These are phyloP conservation scores for Kodamaea sagamina DNA, from an alignment of 805 yeast genomes.

Conservation along the genomic window DNA sequence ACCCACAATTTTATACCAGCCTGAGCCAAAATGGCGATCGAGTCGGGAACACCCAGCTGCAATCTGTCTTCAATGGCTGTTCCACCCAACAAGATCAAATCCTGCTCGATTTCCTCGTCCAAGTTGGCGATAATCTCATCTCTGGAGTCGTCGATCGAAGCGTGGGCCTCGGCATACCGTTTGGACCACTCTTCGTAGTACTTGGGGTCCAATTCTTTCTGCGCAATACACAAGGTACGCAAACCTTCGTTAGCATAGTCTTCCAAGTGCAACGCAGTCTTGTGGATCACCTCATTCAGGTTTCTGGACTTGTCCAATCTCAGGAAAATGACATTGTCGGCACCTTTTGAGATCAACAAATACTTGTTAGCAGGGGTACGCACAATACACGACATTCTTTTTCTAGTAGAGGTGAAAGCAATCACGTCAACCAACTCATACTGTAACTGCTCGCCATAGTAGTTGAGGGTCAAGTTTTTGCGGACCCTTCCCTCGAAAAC, in stretches of 20 bases:
- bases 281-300: constrained; percentile 47
- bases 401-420: constrained; percentile 70
- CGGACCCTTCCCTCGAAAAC: constrained; percentile 58
- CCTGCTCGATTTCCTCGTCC: constrained; percentile 63
- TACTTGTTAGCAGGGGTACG: constrained; percentile 43
- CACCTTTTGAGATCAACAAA: constrained; percentile 66
- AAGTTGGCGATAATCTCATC: constrained; percentile 57
- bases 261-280: constrained; percentile 65
- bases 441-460: constrained; percentile 47
- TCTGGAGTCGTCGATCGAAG: constrained; percentile 56
- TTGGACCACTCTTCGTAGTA: constrained; percentile 56
- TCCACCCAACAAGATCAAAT: constrained; percentile 69
- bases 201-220: constrained; percentile 46
- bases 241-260: constrained; percentile 76
- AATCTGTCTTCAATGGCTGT: constrained; percentile 85
- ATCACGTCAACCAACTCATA: constrained; percentile 57
- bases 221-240: constrained; percentile 73
- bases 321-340: constrained; percentile 67
- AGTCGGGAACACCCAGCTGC: constrained; percentile 85
- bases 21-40: constrained; percentile 64
- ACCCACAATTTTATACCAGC: constrained; percentile 89
- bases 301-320: constrained; percentile 42
- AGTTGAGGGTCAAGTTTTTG: constrained; percentile 43
- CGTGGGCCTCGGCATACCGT: constrained; percentile 57
- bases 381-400: constrained; percentile 77